Base-by-base conservation (phyloP, 2,329 filamentous ascomycete genomes). In the Exophiala oligosperma region DNA sequence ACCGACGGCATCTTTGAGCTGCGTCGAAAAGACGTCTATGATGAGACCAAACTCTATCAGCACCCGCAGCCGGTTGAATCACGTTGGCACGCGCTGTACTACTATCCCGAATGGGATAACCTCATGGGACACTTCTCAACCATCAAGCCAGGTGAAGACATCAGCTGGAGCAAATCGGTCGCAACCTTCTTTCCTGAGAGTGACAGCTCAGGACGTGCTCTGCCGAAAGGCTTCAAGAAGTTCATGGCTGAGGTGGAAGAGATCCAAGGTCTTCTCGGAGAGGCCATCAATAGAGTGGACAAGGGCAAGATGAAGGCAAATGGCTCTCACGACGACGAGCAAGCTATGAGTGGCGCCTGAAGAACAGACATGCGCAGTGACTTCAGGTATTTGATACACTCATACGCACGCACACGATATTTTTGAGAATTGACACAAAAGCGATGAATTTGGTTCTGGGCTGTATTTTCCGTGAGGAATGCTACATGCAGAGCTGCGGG, bases 1-100 rank as follows among this genome's bases (percentile, higher is more conserved):
- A 77, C 75, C 0, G 70, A 72, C 2, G 76, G 75, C 53, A 68
- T 73, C 7, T 68, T 79, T n/a, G 76, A 78, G 57, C 66, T 79
- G 35, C 70, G 73, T 7, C 72, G 76, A 4, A 77, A 75, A 53
- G 76, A 78, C 54, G 57, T 54, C 12, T 68, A 59, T 51, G 57
- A 59, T 4, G 61, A 59, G 11, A 41, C 44, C 24, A 23, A 60
- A 28, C 40, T 41, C 41, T 23, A 38, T 57, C 46, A 51, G 41
- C 2, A 9, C 24, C 8, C 51, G 8, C 35, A 9, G 2, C 60
- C 59, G 11, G 8, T 38, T 26, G 41, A 57, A 38, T 64, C 60
- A 12, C 69, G 68, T 1, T 78, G 74, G 75, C 52, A 53, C 17
- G 65, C 59, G 17, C 26, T 61, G 24, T 67, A 66, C 51, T 67